Percentiles rank a stretch among this genome's conserved stretches.
These are phyloP conservation scores for Aegilops bicornis DNA, from an alignment of 176 grass and related monocot genomes.

Conservation along the genomic window DNA sequence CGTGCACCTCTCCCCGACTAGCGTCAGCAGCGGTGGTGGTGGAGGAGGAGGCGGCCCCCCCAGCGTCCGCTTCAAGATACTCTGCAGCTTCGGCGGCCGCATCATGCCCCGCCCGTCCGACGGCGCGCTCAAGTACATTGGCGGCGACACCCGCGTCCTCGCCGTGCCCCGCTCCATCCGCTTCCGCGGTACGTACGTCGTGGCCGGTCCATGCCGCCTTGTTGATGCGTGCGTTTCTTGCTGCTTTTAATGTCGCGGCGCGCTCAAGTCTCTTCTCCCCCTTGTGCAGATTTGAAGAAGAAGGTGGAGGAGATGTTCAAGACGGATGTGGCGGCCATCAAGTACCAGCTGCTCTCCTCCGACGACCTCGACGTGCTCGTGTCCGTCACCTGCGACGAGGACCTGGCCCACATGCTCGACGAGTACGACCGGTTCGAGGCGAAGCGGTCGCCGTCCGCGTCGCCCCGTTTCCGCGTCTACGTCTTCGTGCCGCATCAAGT, in stretches of 20 bases:
- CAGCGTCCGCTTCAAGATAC: conserved; percentile 63
- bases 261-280: background rate
- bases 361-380: conserved; percentile 82
- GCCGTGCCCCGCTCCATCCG: conserved; percentile 67
- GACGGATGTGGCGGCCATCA: conserved; percentile 58
- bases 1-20: conserved; percentile 42
- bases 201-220: background rate
- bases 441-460: conserved; percentile 41
- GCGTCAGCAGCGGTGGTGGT: conserved; percentile 9
- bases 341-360: conserved; percentile 64
- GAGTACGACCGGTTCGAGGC: conserved; percentile 71
- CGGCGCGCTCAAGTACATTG: conserved; percentile 79
- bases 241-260: background rate
- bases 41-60: background rate
- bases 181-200: conserved; percentile 47
- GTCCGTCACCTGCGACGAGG: conserved; percentile 76
- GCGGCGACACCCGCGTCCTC: conserved; percentile 88
- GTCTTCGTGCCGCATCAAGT: conserved; percentile 28
- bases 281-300: conserved; percentile 75
- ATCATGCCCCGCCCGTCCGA: conserved; percentile 72
- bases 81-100: conserved; percentile 91
- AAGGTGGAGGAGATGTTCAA: conserved; percentile 78
- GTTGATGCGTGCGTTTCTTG: background rate
- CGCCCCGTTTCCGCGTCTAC: conserved; percentile 82
- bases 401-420: conserved; percentile 75